Conservation (phyloP, 2,329 filamentous ascomycete species). For the Stachybotrys elegans region DNA sequence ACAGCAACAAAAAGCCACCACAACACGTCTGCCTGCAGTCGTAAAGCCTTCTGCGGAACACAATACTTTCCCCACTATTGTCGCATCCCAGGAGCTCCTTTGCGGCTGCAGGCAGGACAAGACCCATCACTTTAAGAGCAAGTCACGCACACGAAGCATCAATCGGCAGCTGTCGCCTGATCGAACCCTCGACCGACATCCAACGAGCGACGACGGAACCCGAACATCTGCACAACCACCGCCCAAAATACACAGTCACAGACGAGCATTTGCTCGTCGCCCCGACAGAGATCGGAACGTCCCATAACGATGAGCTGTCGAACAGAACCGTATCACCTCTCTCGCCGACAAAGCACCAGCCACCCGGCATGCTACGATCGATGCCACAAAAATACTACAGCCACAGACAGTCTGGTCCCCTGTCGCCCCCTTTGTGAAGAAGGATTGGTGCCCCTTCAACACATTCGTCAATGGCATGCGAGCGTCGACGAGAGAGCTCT, state of each 20-base stretch:
- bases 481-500: conserved; percentile 1
- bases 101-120: conserved; percentile 3
- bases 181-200: background rate
- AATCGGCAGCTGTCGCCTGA: background rate
- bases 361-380: conserved; percentile 2
- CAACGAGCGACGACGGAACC: background rate
- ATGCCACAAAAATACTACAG: conserved; percentile 1
- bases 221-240: background rate
- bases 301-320: conserved; percentile 2
- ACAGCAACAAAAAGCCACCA: background rate
- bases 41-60: background rate
- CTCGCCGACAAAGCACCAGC: conserved; percentile 2
- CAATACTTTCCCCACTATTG: conserved; percentile 1
- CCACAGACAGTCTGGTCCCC: conserved; percentile 2
- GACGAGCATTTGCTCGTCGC: conserved; percentile 1
- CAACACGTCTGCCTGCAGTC: conserved; percentile 1
- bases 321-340: conserved; percentile 4
- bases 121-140: conserved; percentile 1
- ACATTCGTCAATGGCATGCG: conserved; percentile 2
- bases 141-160: conserved; percentile 1
- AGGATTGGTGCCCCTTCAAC: conserved; percentile 2
- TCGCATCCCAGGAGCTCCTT: conserved; percentile 1
- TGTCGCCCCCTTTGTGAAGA: conserved; percentile 1
- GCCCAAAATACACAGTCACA: conserved; percentile 1
- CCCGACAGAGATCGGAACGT: conserved; percentile 1